phyloP scores from a whole-genome alignment of 1,284 basidiomycete species.

The Stereum hirsutum region DNA sequence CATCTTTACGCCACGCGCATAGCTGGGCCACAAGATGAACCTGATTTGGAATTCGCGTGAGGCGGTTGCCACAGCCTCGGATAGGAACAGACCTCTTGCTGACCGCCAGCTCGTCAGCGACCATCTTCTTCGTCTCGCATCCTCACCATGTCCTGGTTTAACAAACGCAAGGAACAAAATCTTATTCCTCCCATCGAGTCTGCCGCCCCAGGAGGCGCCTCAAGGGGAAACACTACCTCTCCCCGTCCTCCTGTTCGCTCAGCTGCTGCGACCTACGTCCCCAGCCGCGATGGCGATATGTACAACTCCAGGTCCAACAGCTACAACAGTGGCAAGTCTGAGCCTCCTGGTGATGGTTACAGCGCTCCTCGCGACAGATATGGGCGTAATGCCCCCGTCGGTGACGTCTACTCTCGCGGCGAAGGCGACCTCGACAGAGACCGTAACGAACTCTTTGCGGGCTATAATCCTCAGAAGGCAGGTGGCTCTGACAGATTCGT shows the following conservation, averaged over 20 bases:
- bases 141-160: conserved; percentile 64
- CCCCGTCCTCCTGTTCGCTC: conserved; percentile 37
- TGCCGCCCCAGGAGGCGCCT: conserved; percentile 20
- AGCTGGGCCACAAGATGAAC: not conserved
- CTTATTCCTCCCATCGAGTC: conserved; percentile 61
- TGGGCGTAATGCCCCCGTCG: conserved; percentile 40
- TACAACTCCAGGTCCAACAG: conserved; percentile 20
- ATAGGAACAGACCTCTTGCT: not conserved
- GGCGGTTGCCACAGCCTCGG: not conserved
- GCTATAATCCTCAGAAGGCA: conserved; percentile 50
- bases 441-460: conserved; percentile 68
- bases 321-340: conserved; percentile 9
- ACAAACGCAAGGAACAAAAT: conserved; percentile 51
- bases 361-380: conserved; percentile 33
- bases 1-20: not conserved
- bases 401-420: conserved; percentile 55
- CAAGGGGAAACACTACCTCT: conserved; percentile 26
- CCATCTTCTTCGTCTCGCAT: conserved; percentile 5
- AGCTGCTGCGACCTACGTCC: conserved; percentile 49
- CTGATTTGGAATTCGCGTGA: not conserved
- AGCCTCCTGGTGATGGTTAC: conserved; percentile 19
- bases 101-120: not conserved
- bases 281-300: conserved; percentile 58
- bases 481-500: conserved; percentile 45
- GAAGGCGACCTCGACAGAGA: conserved; percentile 49